A percentile compares a stretch with the other conserved stretches of the same genome.
phyloP scores from a whole-genome alignment of 345 rosid species.

The Euphorbia pulcherrima region DNA sequence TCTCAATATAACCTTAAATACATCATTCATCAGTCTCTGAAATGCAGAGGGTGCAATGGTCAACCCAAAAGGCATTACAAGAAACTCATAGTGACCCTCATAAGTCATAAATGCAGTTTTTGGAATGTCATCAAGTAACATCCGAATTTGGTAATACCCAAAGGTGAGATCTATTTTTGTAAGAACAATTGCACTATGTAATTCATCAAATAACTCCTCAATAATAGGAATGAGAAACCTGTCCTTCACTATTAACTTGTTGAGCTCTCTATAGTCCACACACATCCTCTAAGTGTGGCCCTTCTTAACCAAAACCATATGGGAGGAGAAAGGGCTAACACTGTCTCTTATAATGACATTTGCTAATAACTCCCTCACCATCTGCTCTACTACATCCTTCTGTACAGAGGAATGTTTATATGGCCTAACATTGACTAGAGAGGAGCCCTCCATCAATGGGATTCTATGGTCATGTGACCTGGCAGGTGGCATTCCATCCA shows the following conservation, averaged over 20 bases:
- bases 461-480: background rate
- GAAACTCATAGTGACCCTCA: no score
- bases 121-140: no score
- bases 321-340: background rate
- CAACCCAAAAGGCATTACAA: background rate
- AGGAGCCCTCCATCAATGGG: background rate
- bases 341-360: background rate
- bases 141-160: no score
- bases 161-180: no score
- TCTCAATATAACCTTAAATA: no score
- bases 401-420: background rate
- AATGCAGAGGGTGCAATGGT: background rate
- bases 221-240: no score
- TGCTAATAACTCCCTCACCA: background rate
- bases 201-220: no score
- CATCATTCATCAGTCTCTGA: background rate
- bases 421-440: background rate
- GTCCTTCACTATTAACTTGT: no score
- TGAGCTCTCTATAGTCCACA: no score
- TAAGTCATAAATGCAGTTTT: no score
- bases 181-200: no score
- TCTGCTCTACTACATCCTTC: background rate
- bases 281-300: background rate
- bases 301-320: conserved; percentile 2
- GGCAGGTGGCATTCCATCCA: background rate